Conservation (phyloP, 2,329 filamentous ascomycete species). For the Stagonosporopsis vannaccii region DNA sequence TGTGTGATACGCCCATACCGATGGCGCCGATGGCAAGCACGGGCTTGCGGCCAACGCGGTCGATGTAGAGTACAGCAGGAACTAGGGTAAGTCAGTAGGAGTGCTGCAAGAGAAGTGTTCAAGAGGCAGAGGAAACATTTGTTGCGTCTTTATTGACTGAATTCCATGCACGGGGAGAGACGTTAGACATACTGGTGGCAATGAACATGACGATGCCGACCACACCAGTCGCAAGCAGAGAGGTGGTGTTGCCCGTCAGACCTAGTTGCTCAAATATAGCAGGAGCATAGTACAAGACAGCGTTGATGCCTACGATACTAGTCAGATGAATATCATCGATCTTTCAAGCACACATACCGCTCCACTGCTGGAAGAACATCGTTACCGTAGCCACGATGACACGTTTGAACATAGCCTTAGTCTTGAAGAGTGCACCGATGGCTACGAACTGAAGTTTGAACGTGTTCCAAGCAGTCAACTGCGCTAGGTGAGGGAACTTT, state of each 20-base stretch:
- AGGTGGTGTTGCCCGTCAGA: slow-evolving; percentile 56
- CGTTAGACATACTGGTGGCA: slow-evolving; percentile 52
- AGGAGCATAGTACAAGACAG: slow-evolving; percentile 58
- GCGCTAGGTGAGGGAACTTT: slow-evolving; percentile 70
- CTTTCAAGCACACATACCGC: slow-evolving; percentile 37
- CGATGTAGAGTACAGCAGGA: slow-evolving; percentile 70
- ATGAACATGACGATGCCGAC: slow-evolving; percentile 76
- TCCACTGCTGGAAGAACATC: slow-evolving; percentile 62
- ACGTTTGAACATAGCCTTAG: slow-evolving; percentile 70
- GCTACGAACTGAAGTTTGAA: slow-evolving; percentile 68
- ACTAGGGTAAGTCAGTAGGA: slow-evolving; percentile 46
- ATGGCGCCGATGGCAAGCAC: slow-evolving; percentile 69
- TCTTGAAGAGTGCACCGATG: slow-evolving; percentile 69
- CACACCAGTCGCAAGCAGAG: slow-evolving; percentile 73
- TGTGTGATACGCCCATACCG: slow-evolving; percentile 74
- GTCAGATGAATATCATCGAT: not conserved
- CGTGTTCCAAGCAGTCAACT: slow-evolving; percentile 66
- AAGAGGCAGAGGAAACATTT: not conserved
- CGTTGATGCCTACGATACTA: not conserved
- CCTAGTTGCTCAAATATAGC: slow-evolving; percentile 59
- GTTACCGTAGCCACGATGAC: slow-evolving; percentile 66
- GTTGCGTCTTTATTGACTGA: not conserved
- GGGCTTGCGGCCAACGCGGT: slow-evolving; percentile 69
- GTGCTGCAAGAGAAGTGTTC: not conserved
- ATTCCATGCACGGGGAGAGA: not conserved